These are phyloP conservation scores for Quercus variabilis DNA, from an alignment of 306 rosid species.

Conservation along the genomic window DNA sequence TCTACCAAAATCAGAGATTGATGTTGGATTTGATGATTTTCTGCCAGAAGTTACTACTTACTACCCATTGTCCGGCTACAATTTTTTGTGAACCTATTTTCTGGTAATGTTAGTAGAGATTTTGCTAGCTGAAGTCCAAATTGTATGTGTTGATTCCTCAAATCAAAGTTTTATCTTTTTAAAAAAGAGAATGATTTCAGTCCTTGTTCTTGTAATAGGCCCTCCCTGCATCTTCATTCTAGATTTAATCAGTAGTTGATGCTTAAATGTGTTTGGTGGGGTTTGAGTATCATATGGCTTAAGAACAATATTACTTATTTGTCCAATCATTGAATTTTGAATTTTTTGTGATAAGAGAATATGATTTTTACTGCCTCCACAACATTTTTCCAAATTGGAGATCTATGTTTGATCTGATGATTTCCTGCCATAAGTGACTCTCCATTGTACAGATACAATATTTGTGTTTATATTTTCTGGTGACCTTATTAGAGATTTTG, in stretches of 20 bases:
- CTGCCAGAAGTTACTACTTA: not conserved
- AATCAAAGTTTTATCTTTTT: not conserved
- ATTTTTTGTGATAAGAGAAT: not conserved
- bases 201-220: not conserved
- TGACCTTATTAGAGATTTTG: not conserved
- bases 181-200: not conserved
- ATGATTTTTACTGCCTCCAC: not conserved
- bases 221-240: not conserved
- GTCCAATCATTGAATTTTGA: not conserved
- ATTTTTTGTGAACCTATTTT: not conserved
- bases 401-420: not conserved
- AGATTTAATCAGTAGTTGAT: not conserved
- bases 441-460: not conserved
- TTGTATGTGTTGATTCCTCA: not conserved
- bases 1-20: too few relatives aligned
- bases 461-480: not conserved
- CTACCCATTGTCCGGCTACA: not conserved
- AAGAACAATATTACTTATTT: not conserved
- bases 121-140: not conserved
- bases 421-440: not conserved
- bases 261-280: not conserved
- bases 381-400: too few relatives aligned
- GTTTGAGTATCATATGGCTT: not conserved
- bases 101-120: not conserved
- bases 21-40: not conserved